phyloP scores from a whole-genome alignment of 805 yeast genomes.

The Wickerhamomyces bisporus region DNA sequence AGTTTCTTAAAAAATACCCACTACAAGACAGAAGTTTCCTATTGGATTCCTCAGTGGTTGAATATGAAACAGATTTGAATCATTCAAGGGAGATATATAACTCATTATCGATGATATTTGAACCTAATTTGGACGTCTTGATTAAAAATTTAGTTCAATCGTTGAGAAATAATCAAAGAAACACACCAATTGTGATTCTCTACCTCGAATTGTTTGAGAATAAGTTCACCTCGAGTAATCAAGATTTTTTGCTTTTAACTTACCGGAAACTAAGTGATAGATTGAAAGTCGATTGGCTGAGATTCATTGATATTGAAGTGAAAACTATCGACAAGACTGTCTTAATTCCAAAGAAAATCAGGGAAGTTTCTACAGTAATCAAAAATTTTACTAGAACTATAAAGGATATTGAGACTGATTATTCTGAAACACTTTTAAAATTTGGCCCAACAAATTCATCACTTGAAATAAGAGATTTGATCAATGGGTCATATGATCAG shows the following conservation, averaged over 20 bases:
- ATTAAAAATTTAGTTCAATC: slow-evolving; percentile 26
- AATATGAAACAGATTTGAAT: slow-evolving; percentile 39
- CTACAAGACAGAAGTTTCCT: slow-evolving; percentile 26
- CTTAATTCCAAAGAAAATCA: slow-evolving; percentile 30
- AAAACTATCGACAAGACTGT: slow-evolving; percentile 35
- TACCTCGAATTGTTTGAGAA: slow-evolving; percentile 36
- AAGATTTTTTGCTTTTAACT: slow-evolving; percentile 54
- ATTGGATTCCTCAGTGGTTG: slow-evolving; percentile 29
- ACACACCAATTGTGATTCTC: slow-evolving; percentile 37
- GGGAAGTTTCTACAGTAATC: slow-evolving; percentile 39
- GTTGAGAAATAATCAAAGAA: slow-evolving; percentile 34
- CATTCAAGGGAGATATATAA: slow-evolving; percentile 43
- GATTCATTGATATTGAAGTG: slow-evolving; percentile 51
- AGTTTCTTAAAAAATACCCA: slow-evolving; percentile 27
- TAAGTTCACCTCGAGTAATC: slow-evolving; percentile 44
- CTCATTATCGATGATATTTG: slow-evolving; percentile 43
- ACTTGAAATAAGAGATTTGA: slow-evolving; percentile 20
- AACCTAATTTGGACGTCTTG: slow-evolving; percentile 27
- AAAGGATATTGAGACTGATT: slow-evolving; percentile 30
- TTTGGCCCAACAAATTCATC: slow-evolving; percentile 1
- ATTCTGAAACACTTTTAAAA: slow-evolving; percentile 8
- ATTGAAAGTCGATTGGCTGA: slow-evolving; percentile 51
- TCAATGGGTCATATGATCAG: slow-evolving; percentile 26
- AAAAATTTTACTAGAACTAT: slow-evolving; percentile 44
- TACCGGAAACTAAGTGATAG: slow-evolving; percentile 49